Percentiles rank a stretch among this genome's conserved stretches.
phyloP scores from a whole-genome alignment of 1,139 yeast genomes.

The Williopsis jadinii region DNA sequence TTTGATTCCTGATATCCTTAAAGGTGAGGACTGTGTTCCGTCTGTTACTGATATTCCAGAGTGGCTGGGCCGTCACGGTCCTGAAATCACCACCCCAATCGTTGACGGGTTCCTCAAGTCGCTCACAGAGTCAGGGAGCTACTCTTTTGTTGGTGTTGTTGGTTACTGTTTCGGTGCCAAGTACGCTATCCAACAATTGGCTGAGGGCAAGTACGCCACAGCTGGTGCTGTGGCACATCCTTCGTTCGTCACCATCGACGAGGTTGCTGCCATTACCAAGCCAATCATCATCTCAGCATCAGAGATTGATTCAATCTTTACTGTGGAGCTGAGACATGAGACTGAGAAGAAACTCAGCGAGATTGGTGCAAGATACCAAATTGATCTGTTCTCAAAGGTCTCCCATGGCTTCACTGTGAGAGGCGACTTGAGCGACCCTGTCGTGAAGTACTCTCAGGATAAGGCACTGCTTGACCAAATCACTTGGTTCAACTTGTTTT shows the following conservation, averaged over 20 bases:
- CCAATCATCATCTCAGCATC: slow-evolving; percentile 72
- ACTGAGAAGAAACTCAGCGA: slow-evolving; percentile 53
- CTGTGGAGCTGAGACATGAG: slow-evolving; percentile 52
- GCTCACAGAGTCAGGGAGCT: slow-evolving; percentile 33
- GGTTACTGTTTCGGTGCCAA: slow-evolving; percentile 90
- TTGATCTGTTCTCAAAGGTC: slow-evolving; percentile 55
- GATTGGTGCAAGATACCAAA: slow-evolving; percentile 45
- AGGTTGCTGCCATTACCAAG: slow-evolving; percentile 46
- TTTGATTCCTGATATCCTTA: slow-evolving; percentile 65
- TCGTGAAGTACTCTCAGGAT: slow-evolving; percentile 60
- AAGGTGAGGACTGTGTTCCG: slow-evolving; percentile 38
- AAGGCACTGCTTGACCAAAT: slow-evolving; percentile 57
- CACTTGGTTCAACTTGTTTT: slow-evolving; percentile 34
- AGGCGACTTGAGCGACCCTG: slow-evolving; percentile 57
- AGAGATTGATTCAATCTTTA: slow-evolving; percentile 55
- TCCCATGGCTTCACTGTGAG: slow-evolving; percentile 71
- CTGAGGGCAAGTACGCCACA: slow-evolving; percentile 39
- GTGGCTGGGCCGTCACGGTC: slow-evolving; percentile 53
- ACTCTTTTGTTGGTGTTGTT: slow-evolving; percentile 46
- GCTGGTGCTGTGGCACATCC: slow-evolving; percentile 81
- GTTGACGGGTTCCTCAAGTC: slow-evolving; percentile 37
- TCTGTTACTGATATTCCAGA: slow-evolving; percentile 26
- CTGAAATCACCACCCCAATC: slow-evolving; percentile 36
- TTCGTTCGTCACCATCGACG: slow-evolving; percentile 58
- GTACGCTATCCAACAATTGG: slow-evolving; percentile 47